These are phyloP conservation scores for Hypoxylon crocopeplum DNA, from an alignment of 495 filamentous ascomycete genomes.

Conservation along the genomic window DNA sequence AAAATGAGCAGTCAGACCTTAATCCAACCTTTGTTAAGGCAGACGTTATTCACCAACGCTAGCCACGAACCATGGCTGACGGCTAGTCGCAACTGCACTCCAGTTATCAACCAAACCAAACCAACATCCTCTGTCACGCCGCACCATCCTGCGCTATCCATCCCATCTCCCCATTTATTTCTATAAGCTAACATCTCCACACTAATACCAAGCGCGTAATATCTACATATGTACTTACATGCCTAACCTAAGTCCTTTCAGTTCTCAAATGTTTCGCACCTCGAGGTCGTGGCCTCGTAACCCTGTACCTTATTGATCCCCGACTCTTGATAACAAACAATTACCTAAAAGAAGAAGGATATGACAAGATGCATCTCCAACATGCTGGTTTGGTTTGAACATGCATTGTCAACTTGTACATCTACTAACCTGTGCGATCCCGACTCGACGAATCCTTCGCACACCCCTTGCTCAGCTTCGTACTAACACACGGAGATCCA, in stretches of 20 bases:
- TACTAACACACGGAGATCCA: constrained; percentile 15
- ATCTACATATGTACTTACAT: too few species aligned
- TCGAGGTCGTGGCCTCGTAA: constrained; percentile 16
- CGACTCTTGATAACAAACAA: constrained; percentile 24
- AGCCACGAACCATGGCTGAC: constrained; percentile 3
- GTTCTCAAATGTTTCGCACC: neutral
- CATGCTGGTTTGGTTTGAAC: neutral
- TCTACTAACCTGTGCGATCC: constrained; percentile 20
- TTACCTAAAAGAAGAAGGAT: constrained; percentile 26
- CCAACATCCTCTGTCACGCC: neutral
- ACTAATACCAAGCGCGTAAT: too few species aligned
- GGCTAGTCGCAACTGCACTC: neutral
- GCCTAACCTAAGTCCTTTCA: neutral
- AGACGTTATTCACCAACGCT: neutral
- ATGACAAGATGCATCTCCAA: constrained; percentile 6
- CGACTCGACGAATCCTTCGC: constrained; percentile 18
- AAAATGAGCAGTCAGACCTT: too few species aligned
- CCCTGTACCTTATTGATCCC: constrained; percentile 6
- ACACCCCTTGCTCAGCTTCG: constrained; percentile 21
- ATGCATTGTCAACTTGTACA: constrained; percentile 1
- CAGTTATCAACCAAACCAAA: neutral
- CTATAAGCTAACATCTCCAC: too few species aligned
- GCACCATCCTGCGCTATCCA: too few species aligned
- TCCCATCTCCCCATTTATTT: too few species aligned
- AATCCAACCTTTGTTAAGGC: too few species aligned